Base-by-base conservation (phyloP, 495 filamentous ascomycete species). In the Penicillium bovifimosum region DNA sequence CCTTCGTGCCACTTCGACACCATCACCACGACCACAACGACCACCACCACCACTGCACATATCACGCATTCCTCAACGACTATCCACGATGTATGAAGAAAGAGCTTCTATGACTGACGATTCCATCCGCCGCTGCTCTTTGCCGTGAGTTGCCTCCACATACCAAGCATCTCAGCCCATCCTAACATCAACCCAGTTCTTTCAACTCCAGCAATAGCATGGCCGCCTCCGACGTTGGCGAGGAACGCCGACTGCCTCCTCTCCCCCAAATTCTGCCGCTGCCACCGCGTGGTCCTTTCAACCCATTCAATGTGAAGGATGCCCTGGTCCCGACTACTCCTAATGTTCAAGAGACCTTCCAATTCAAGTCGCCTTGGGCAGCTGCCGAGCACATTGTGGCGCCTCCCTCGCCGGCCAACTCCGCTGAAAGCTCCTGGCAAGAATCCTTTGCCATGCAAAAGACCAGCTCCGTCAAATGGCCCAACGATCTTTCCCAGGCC, bases 391-490 rank as follows among this genome's bases (percentile, higher is more conserved):
- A 65, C 32, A 62, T 71, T 4, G 48, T 66, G 26, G 56, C 70
- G 5, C 71, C 73, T 48, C 70, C 73, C 2, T 76, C 73, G 0
- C 73, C 71, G 8, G 71, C 70, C 47, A 73, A 65, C 59, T 75
- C 73, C 28, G 67, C 69, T 10, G 73, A 75, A 18, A 65, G 68
- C 53, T 71, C 71, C 32, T 72, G 70, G 67, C 65, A 70, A 43
- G 73, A 75, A n/a, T 58, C 65, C 1, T 65, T 71, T 29, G 57
- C 57, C 2, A 52, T 64, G 13, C 69, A 70, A 40, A 68, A 68
- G 41, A 50, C 63, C 36, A 47, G 36, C 9, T 56, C 60, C 0
- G 26, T 58, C 13, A 69, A 72, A n/a, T 73, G 69, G 70, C 67
- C 67, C 18, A 63, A 55, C 16, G 63, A 71, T 39, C 62, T 73